Evolutionary conservation across 164 flowering plant species (phyloP), one percentile per base, ranked within the genome.

Genomic region (Warburgia ugandensis): DNA sequence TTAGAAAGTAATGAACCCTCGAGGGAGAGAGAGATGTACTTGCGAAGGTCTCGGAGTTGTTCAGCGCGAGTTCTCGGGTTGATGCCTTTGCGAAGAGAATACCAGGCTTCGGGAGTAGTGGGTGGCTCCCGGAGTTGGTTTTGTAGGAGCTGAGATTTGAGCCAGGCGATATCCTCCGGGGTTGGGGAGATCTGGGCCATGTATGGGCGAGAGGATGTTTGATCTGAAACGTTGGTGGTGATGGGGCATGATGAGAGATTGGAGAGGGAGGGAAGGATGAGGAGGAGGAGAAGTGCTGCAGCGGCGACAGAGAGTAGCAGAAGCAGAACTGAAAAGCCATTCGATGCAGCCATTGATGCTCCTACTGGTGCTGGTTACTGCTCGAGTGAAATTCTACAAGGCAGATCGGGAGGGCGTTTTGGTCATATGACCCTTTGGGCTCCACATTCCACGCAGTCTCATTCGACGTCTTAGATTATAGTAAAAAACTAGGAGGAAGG

Each of bases 61-160:
- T 86, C 81, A 31, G 69, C 77, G 25, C 96, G 69, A 22, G 97
- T 76, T 16, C 97, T 80, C 37, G 97, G 97, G 48, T 91, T 91
- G 26, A 91, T 91, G 45, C 97, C 97, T 53, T 91, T 91, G 3
- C 97, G 79, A 13, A 84, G 77, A 19, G 72, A 74, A 63, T 87
- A 58, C 42, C 51, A 52, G n/a, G 48, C 56, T 22, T 65, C 65
- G 11, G 60, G 35, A 39, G 40, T 65, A 39, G 3, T 78, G 3
- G 69, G 77, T 6, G 69, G 78, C 80, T 83, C 82, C 26, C 68
- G 80, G 27, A 91, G 50, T 5, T 82, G 71, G 65, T 91, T 87
- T 10, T 14, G 48, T 29, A 55, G 66, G 63, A 91, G 76, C 76
- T 77, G 95, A 58, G 67, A 62, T 50, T 58, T 77, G 40, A 82